Evolutionary conservation across 352 stramenopile species (phyloP), one percentile per base, ranked within the genome.

Genomic region (Bremia lactucae): DNA sequence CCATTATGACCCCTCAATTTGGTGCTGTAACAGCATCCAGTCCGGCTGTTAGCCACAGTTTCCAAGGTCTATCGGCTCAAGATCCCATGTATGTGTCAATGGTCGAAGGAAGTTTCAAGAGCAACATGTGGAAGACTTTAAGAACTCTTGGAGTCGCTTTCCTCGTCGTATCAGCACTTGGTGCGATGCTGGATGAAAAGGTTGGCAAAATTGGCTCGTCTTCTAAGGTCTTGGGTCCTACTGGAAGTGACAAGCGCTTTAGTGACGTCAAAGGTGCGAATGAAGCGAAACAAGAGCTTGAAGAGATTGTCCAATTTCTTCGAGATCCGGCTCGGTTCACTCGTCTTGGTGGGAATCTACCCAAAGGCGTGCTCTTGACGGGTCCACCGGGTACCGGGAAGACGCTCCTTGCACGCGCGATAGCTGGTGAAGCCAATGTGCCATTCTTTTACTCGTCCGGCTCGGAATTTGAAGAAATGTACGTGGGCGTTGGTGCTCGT

Each of bases 241-340:
- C 76, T 13, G 68, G 83, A 53, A 95, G 83, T 46, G 90, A 97
- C 61, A 97, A 96, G 51, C 60, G 71, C n/a, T 96, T 84, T 84
- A 66, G 77, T 44, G 72, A 95, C 37, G 83, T 96, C 23, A 87
- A 95, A 38, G 84, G 77, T 3, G 55, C 96, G 25, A 55, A 73
- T 16, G 86, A 97, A 41, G 95, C 93, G 18, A 98, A 98, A 52
- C 64, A 91, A 14, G 51, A 98, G 16, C 59, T 97, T 11, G 92
- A 96, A 53, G 89, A 98, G 54, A 92, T 91, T 0, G 83, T 98
- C 1, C 31, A 94, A 91, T 65, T 96, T 97, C 46, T 93, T 93
- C 3, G 80, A 97, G 39, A 72, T 97, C 19, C 98, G 98, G 44
- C 77, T 87, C 42, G 94, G 94, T 0, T 71, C 98, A 19, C 61